Percentiles rank a stretch among this genome's conserved stretches.
Conservation (phyloP, 2,329 filamentous ascomycete species). For the Verticillium tricorpus region DNA sequence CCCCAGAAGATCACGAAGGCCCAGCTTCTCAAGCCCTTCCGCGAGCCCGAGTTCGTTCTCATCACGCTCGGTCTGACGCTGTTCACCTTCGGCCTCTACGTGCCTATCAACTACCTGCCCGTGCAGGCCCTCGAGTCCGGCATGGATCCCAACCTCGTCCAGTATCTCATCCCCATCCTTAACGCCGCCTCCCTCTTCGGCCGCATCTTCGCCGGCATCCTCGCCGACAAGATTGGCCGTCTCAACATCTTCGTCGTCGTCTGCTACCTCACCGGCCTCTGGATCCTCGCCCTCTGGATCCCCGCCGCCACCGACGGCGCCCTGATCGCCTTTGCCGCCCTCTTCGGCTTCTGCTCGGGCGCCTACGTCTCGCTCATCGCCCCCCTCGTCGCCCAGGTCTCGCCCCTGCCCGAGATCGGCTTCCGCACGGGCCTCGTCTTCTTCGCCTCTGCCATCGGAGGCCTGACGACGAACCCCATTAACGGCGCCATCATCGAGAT, state of each 20-base stretch:
- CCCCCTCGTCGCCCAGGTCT: slow-evolving; percentile 37
- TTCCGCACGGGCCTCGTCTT: slow-evolving; percentile 31
- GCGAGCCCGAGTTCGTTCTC: slow-evolving; percentile 27
- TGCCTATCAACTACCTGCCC: slow-evolving; percentile 37
- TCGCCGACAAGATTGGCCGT: slow-evolving; percentile 38
- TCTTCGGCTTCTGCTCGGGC: slow-evolving; percentile 41
- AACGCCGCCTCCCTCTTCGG: slow-evolving; percentile 42
- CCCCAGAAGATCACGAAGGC: slow-evolving; percentile 22
- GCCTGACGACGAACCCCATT: slow-evolving; percentile 44
- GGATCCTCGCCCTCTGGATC: slow-evolving; percentile 39
- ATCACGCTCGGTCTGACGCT: slow-evolving; percentile 30
- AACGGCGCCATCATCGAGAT: slow-evolving; percentile 37
- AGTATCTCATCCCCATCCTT: slow-evolving; percentile 38
- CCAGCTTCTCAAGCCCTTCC: slow-evolving; percentile 25
- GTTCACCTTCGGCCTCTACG: slow-evolving; percentile 35
- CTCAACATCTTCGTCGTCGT: slow-evolving; percentile 32
- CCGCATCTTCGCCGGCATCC: slow-evolving; percentile 36
- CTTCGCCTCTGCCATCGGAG: slow-evolving; percentile 31
- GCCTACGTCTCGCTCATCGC: slow-evolving; percentile 36
- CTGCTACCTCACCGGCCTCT: slow-evolving; percentile 32
- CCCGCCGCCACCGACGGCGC: slow-evolving; percentile 29
- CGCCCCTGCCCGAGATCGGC: slow-evolving; percentile 46
- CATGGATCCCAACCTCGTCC: slow-evolving; percentile 31
- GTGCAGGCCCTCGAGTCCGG: slow-evolving; percentile 35
- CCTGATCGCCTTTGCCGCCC: slow-evolving; percentile 32